Evolutionary conservation across 768 basidiomycete genomes (phyloP), one percentile per base, ranked within the genome.

Genomic region (Leucocoprinus sp.): DNA sequence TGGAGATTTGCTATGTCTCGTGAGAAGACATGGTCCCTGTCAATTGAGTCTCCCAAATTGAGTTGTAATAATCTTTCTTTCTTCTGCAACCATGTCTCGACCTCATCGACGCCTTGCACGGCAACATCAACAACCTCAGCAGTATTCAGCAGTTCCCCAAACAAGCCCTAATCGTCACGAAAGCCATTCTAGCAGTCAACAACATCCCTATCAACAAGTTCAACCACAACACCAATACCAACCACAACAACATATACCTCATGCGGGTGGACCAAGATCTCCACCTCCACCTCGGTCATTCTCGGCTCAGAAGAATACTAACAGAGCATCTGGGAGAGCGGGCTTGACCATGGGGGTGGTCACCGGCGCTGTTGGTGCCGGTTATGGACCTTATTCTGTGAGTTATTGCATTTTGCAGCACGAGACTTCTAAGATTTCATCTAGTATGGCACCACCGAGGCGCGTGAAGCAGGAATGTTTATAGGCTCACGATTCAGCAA

Each of bases 331-430:
- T 35, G 72, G 70, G 52, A 69, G 76, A 51, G 70, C 67, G 41
- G 77, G 77, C 17, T 80, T 85, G 37, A 76, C 82, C 8, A 81
- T 78, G 51, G 82, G 85, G 37, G 86, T 91, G n/a, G 86, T 85
- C 0, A 82, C 73, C 23, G 89, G 88, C 6, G 68, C 69, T 26
- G 85, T 92, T 56, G 89, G 89, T 3, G 75, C 76, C 19, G 80
- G 78, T 14, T 91, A 90, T 69, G 89, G 89, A 8, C 89, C 89
- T 19, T 91, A 91, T 66, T 81, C 86, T n/a, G 88, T 90, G 54
- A 48, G 81, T 68, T 9, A 23, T 40, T 3, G 26, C 26, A 17
- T 27, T 26, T 27, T 39, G 14, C 28, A 8, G 12, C 5, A 12
- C 24, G 7, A 26, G 9, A 19, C 11, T 27, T 42, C 40, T 48